A percentile compares a stretch with the other conserved stretches of the same genome.
Evolutionary conservation across 306 rosid genomes (phyloP).

Genomic region (Boehmeria nivea): DNA sequence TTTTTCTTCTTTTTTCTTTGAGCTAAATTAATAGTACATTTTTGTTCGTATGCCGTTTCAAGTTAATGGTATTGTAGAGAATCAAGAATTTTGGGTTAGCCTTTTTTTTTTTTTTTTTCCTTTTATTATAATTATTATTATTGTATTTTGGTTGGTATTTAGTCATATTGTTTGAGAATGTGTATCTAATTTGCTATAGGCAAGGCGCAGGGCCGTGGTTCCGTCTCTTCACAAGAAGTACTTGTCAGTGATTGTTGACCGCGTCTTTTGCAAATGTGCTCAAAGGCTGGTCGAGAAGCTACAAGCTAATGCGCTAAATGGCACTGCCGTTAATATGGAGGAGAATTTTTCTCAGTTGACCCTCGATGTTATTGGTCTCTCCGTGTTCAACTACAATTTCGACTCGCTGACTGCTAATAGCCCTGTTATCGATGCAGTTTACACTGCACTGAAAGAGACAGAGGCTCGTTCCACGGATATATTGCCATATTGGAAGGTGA

Average conservation of each 20-base stretch:
- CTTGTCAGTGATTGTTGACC: slow-evolving; percentile 80
- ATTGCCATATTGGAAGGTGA: slow-evolving; percentile 94
- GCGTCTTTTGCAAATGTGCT: slow-evolving; percentile 82
- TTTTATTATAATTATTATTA: too few species aligned
- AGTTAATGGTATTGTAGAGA: not conserved
- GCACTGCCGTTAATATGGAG: slow-evolving; percentile 86
- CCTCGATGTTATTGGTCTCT: slow-evolving; percentile 91
- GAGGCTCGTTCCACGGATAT: slow-evolving; percentile 92
- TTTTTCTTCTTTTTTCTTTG: too few species aligned
- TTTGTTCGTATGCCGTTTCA: too few species aligned
- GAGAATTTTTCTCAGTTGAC: slow-evolving; percentile 80
- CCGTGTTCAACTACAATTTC: slow-evolving; percentile 86
- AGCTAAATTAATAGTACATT: too few species aligned
- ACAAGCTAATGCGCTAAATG: slow-evolving; percentile 49
- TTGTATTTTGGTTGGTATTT: too few species aligned
- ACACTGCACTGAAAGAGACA: slow-evolving; percentile 92
- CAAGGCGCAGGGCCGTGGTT: slow-evolving; percentile 94
- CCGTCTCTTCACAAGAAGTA: slow-evolving; percentile 93
- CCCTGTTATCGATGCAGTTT: slow-evolving; percentile 91
- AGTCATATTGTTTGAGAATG: slow-evolving; percentile 3
- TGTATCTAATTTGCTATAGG: slow-evolving; percentile 45
- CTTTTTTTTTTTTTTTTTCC: too few species aligned
- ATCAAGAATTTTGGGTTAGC: too few species aligned
- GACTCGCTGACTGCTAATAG: slow-evolving; percentile 67
- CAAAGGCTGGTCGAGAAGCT: slow-evolving; percentile 90